Evolutionary conservation across 768 basidiomycete genomes (phyloP).

Genomic region (Lactarius hengduanensis): DNA sequence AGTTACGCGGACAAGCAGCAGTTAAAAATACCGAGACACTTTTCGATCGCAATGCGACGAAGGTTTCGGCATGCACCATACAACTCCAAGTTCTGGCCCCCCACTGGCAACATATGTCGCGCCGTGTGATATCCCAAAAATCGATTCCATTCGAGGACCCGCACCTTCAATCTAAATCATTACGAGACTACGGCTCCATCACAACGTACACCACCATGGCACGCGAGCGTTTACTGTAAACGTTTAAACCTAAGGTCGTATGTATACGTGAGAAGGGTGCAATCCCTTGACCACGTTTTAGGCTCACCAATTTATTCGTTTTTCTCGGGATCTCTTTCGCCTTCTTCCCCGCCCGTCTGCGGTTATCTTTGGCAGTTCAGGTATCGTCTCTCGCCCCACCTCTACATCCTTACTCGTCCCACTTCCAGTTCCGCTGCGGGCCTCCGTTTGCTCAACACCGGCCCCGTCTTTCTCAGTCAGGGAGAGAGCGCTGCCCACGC

Average conservation of each 20-base stretch:
- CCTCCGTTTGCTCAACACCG: neutral
- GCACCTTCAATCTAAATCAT: neutral
- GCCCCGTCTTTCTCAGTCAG: constrained; percentile 12
- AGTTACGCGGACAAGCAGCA: too few species aligned
- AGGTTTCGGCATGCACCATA: neutral
- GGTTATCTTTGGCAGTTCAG: neutral
- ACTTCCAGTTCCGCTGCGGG: neutral
- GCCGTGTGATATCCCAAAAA: neutral
- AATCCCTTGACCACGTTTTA: neutral
- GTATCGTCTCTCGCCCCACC: neutral
- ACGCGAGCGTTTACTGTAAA: neutral
- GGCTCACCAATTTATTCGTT: constrained; percentile 1
- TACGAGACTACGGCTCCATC: neutral
- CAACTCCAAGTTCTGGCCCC: neutral
- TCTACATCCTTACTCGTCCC: neutral
- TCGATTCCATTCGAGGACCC: neutral
- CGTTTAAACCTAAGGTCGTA: neutral
- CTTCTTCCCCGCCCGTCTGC: neutral
- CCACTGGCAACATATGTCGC: neutral
- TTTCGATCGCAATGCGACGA: neutral
- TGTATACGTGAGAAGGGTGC: neutral
- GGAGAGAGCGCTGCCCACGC: constrained; percentile 9
- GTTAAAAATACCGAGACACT: neutral
- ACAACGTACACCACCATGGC: neutral
- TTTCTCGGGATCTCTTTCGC: neutral